A percentile compares a stretch with the other conserved stretches of the same genome.
These are phyloP conservation scores for Metschnikowia lunata DNA, from an alignment of 805 yeast species.

Conservation along the genomic window DNA sequence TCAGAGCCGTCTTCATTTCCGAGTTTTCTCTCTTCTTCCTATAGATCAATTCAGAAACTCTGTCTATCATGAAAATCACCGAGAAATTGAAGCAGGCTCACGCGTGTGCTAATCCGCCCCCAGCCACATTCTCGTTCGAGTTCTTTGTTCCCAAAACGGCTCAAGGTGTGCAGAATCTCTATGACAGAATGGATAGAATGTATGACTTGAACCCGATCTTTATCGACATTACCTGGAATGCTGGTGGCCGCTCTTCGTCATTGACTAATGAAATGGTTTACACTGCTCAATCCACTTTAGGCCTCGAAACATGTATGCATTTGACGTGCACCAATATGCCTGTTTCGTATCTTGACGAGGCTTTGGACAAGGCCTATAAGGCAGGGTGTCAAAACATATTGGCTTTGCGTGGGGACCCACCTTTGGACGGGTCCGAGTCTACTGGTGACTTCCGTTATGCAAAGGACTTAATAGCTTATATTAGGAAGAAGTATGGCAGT, in stretches of 20 bases:
- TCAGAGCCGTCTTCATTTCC: not conserved
- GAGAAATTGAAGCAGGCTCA: conserved; percentile 43
- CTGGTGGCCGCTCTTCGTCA: conserved; percentile 85
- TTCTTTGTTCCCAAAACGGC: conserved; percentile 96
- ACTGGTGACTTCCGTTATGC: conserved; percentile 88
- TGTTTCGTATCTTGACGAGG: conserved; percentile 71
- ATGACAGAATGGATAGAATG: conserved; percentile 98
- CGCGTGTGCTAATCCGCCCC: conserved; percentile 34
- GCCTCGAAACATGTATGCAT: conserved; percentile 96
- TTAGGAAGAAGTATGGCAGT: conserved; percentile 72
- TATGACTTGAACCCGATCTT: conserved; percentile 85
- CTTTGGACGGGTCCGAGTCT: conserved; percentile 65
- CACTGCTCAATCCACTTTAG: conserved; percentile 84
- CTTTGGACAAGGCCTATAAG: conserved; percentile 76
- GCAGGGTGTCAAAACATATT: conserved; percentile 94
- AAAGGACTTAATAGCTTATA: conserved; percentile 76
- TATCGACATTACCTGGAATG: conserved; percentile 97
- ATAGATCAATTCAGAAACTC: not conserved
- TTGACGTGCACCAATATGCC: conserved; percentile 96
- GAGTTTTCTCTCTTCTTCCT: not conserved
- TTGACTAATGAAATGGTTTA: conserved; percentile 89
- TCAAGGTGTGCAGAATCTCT: conserved; percentile 93
- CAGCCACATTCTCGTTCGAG: conserved; percentile 88
- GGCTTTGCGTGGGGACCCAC: conserved; percentile 96
- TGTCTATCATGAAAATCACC: conserved; percentile 33